Percentiles rank a stretch among this genome's conserved stretches.
These are phyloP conservation scores for Fusarium paranaense DNA, from an alignment of 2,329 filamentous ascomycete genomes.

Conservation along the genomic window DNA sequence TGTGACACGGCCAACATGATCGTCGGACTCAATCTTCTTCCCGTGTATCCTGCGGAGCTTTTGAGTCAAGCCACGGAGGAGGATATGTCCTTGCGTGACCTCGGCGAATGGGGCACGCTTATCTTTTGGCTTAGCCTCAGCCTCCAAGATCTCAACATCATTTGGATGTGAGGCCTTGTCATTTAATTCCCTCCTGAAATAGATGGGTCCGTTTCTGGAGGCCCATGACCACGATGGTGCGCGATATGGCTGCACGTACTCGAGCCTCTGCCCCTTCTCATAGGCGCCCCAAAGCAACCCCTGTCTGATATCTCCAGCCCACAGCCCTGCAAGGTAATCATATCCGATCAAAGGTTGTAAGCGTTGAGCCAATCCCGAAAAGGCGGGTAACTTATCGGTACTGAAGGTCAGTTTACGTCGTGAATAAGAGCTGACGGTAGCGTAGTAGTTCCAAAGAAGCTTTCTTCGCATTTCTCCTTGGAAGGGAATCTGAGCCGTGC, in stretches of 20 bases:
- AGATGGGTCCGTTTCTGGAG: neutral
- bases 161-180: neutral
- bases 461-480: neutral
- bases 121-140: neutral
- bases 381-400: slow-evolving; percentile 8
- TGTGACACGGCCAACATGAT: neutral
- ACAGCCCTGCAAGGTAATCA: slow-evolving; percentile 1
- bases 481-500: neutral
- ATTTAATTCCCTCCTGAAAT: neutral
- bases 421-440: neutral
- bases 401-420: neutral
- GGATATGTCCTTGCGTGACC: neutral
- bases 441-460: neutral
- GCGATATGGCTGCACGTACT: neutral
- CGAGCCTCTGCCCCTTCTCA: neutral
- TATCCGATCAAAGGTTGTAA: neutral
- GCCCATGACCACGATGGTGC: slow-evolving; percentile 14
- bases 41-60: neutral
- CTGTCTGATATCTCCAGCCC: neutral
- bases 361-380: slow-evolving; percentile 4
- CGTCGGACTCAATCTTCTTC: neutral
- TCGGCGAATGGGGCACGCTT: neutral
- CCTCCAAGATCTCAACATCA: neutral
- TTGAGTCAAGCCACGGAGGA: neutral
- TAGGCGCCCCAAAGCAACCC: neutral